These are phyloP conservation scores for Salvia rosmarinus DNA, from an alignment of 257 asterid genomes.

Conservation along the genomic window DNA sequence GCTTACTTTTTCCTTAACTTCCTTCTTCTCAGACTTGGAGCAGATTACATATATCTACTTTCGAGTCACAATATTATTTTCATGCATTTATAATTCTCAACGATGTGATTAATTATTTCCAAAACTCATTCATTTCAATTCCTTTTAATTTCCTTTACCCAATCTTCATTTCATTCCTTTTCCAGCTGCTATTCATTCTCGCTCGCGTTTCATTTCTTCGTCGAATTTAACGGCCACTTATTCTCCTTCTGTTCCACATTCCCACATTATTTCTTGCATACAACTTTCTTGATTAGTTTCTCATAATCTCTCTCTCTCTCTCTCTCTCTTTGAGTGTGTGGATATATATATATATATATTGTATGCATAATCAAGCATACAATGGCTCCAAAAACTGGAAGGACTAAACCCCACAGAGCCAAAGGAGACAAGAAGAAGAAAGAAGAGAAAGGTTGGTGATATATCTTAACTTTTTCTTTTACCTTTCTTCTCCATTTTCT, in stretches of 20 bases:
- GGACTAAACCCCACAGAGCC: constrained; percentile 61
- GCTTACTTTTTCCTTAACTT: no score
- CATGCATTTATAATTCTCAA: constrained; percentile 9
- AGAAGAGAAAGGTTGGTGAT: constrained; percentile 72
- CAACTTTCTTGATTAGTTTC: background rate
- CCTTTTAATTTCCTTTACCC: background rate
- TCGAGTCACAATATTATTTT: constrained; percentile 14
- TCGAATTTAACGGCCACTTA: background rate
- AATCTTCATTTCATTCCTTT: background rate
- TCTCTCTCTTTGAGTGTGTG: no score
- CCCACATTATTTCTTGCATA: no score
- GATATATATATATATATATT: background rate
- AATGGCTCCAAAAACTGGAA: constrained; percentile 86
- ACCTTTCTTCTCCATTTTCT: constrained; percentile 4
- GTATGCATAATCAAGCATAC: background rate
- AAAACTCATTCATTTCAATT: background rate
- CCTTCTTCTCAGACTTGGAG: constrained; percentile 23
- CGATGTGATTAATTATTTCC: constrained; percentile 36
- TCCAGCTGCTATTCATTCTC: background rate
- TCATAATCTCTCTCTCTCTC: background rate
- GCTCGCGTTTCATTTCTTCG: background rate
- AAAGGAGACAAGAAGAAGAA: constrained; percentile 89
- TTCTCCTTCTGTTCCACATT: no score
- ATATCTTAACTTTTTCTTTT: constrained; percentile 11
- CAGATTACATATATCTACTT: background rate